Evolutionary conservation across 1,139 yeast species (phyloP).

Genomic region (Taphrina deformans): DNA sequence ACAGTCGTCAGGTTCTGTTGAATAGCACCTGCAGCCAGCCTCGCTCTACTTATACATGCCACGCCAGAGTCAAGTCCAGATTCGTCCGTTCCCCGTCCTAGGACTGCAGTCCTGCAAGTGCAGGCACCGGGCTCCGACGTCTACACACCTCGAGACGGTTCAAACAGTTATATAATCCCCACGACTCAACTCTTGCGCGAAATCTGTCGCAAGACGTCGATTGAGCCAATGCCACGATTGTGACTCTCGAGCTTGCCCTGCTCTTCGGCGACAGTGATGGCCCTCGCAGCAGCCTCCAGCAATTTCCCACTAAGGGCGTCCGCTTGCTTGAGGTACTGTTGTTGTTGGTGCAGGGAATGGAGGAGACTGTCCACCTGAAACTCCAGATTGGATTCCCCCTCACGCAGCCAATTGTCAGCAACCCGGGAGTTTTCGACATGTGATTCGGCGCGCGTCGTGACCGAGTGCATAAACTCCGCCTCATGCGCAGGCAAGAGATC

Average conservation of each 20-base stretch:
- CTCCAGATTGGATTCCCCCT: slow-evolving; percentile 34
- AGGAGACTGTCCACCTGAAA: slow-evolving; percentile 36
- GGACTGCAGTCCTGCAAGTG: too few species aligned
- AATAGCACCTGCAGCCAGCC: neutral
- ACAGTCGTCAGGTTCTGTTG: neutral
- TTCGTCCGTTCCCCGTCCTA: too few species aligned
- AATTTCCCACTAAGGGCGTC: slow-evolving; percentile 35
- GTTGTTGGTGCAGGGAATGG: slow-evolving; percentile 36
- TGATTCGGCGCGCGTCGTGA: slow-evolving; percentile 4
- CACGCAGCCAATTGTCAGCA: slow-evolving; percentile 28
- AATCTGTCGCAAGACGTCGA: slow-evolving; percentile 35
- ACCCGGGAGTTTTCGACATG: slow-evolving; percentile 9
- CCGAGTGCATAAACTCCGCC: slow-evolving; percentile 35
- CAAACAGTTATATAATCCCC: too few species aligned
- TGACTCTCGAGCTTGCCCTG: slow-evolving; percentile 35
- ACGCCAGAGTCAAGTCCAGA: too few species aligned
- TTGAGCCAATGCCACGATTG: slow-evolving; percentile 35
- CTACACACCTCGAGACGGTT: too few species aligned
- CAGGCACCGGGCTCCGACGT: too few species aligned
- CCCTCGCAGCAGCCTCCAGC: slow-evolving; percentile 34
- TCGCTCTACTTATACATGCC: neutral
- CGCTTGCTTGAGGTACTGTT: slow-evolving; percentile 33
- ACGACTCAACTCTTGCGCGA: neutral
- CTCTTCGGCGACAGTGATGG: slow-evolving; percentile 27
- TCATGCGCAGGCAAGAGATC: slow-evolving; percentile 37